Base-by-base conservation (phyloP, 768 basidiomycete species). In the Panellus pusillus region DNA sequence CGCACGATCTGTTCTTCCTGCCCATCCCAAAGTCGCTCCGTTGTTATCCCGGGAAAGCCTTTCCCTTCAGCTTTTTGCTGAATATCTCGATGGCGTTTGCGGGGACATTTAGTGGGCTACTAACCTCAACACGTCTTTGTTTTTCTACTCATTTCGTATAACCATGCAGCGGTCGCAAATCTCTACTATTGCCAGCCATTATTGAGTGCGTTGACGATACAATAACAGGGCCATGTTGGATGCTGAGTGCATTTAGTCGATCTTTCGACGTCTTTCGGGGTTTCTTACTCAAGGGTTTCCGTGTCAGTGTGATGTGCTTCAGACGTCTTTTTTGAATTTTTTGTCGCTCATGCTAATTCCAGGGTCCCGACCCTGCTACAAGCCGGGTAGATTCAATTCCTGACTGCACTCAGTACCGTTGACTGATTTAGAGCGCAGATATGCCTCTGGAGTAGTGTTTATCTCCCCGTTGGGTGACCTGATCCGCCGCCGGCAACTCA, bases 391-490 rank as follows among this genome's bases (percentile, higher is more conserved):
- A 35, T 6, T 3, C 4, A 8, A n/a, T 9, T 55, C 15, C 13
- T 1, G 6, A 4, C 18, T 13, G 7, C 11, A 18, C 2, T 24
- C 24, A 6, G 14, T 11, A n/a, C 7, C 7, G 1, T 18, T 46
- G n/a, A 39, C 7, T 24, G 24, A 24, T 42, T 1, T 38, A 6
- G 6, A 1, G 8, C 20, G 40, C 55, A 86, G 88, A 44, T 93
- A 91, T 66, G 87, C 86, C 2, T 70, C 71, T 6, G 90, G 90
- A 1, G 76, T 93, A 3, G 68, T 93, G 2, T 68, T 93, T 32
- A 81, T 95, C 47, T 81, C 88, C 0, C 93, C 93, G 1, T 74
- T 92, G 0, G 93, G 93, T 11, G 93, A 96, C 66, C 76, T 94
- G 17, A 77, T 92, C 24, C 86, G 87, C 15, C 74, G 92, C 24